Base-by-base conservation (phyloP, 805 yeast species). In the Candida insectorum region DNA sequence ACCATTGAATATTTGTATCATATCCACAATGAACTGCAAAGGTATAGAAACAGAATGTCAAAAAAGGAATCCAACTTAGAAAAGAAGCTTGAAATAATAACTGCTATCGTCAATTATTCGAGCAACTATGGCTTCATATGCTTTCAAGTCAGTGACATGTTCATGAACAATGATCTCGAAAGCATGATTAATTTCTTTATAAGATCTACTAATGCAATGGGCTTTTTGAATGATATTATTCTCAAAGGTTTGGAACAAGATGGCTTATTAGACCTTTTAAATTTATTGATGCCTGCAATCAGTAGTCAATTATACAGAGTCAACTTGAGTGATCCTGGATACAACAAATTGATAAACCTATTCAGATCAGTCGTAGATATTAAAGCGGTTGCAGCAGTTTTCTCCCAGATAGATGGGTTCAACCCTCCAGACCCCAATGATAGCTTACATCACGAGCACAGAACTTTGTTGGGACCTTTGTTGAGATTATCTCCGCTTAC, bases 391-490 rank as follows among this genome's bases (percentile, higher is more conserved):
- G 84, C 93, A 1, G 60, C 75, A 0, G 51, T 68, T 1, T 71
- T 87, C 41, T 69, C 86, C 2, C 62, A 75, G 43, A 60, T 79
- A 25, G 74, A 77, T 30, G 69, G 70, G 1, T 81, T 82, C 51
- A 66, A 75, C 6, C 62, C 69, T 1, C 66, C 68, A 6, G 57
- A 65, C 30, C 43, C 55, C 10, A 31, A 67, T 5, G 59, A 71
- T 8, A 76, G 82, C 1, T 57, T 71, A 12, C 69, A 71, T 28
- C 73, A 73, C 48, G 94, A 85, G 49, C 60, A 62, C 11, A 64
- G 67, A 16, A 76, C 95, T 0, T 56, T 85, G 12, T 60, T 91
- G 34, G 97, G 97, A 2, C 83, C 95, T 6, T 65, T 87, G 19
- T 71, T 86, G 34, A 67, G 80, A 37, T 58, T 87, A 15, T 85